These are phyloP conservation scores for Ormosia emarginata DNA, from an alignment of 306 rosid species.

Conservation along the genomic window DNA sequence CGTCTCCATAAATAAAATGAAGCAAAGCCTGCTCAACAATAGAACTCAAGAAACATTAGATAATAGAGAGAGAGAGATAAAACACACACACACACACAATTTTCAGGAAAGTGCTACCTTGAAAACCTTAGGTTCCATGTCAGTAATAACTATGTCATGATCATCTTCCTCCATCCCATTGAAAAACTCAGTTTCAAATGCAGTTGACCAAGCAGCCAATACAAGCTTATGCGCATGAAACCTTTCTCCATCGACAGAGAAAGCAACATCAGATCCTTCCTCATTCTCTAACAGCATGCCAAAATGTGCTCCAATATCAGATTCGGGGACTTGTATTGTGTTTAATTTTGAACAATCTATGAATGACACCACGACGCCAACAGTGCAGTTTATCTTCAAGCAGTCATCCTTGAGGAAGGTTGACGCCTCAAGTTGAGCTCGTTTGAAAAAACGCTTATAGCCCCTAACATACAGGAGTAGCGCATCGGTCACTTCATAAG, in stretches of 20 bases:
- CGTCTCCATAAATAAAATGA: constrained; percentile 82
- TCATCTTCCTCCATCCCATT: constrained; percentile 54
- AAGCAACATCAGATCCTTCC: constrained; percentile 86
- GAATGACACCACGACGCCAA: constrained; percentile 92
- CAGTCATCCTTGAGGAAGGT: constrained; percentile 89
- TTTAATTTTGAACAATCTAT: constrained; percentile 77
- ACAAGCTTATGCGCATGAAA: constrained; percentile 90
- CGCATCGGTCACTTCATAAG: neutral
- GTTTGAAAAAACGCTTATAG: constrained; percentile 84
- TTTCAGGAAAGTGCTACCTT: constrained; percentile 52
- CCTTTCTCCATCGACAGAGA: constrained; percentile 76
- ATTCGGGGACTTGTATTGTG: constrained; percentile 80
- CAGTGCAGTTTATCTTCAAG: constrained; percentile 96
- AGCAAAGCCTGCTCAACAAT: constrained; percentile 77
- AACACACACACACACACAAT: no score
- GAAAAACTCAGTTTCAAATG: constrained; percentile 65
- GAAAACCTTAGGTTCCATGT: constrained; percentile 88
- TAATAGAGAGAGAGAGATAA: no score
- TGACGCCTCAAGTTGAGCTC: constrained; percentile 79
- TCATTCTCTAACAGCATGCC: constrained; percentile 76
- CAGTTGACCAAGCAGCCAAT: constrained; percentile 83
- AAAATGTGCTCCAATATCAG: constrained; percentile 79
- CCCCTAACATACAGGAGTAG: constrained; percentile 58
- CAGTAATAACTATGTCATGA: constrained; percentile 54
- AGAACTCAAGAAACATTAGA: constrained; percentile 29